Evolutionary conservation across 2,329 filamentous ascomycete species (phyloP).

Genomic region (Lecanoromycetidae sp.): DNA sequence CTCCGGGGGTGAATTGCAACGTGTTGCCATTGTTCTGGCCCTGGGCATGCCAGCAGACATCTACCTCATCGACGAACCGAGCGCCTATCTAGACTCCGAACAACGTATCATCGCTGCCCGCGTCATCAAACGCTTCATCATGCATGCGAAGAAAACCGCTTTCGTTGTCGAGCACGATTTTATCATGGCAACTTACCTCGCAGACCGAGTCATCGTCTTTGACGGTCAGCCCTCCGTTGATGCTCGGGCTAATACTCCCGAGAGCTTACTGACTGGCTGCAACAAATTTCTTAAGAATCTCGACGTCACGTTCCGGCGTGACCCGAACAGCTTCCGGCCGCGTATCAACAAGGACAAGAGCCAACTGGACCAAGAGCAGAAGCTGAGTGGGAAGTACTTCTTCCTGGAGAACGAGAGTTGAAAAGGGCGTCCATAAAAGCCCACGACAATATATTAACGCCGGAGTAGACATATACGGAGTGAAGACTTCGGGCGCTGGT

Average conservation of each 20-base stretch:
- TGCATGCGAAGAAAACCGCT: conserved; percentile 99
- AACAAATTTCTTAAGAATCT: conserved; percentile 94
- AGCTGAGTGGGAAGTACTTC: conserved; percentile 88
- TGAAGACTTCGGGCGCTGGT: conserved; percentile 34
- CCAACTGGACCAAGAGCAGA: conserved; percentile 97
- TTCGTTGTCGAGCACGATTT: conserved; percentile 99
- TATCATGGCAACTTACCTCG: conserved; percentile 77
- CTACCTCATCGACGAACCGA: conserved; percentile 96
- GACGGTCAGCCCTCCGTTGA: conserved; percentile 85
- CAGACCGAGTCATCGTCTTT: conserved; percentile 97
- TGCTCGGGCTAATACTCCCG: conserved; percentile 75
- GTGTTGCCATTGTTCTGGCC: conserved; percentile 95
- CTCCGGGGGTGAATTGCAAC: conserved; percentile 97
- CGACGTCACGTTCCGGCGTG: conserved; percentile 95
- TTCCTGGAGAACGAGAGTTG: conserved; percentile 81
- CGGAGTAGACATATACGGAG: conserved; percentile 23
- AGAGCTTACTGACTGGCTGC: conserved; percentile 88
- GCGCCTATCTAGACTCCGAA: conserved; percentile 94
- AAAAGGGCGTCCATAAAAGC: conserved; percentile 45
- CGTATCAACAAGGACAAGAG: conserved; percentile 97
- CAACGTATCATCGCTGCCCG: conserved; percentile 95
- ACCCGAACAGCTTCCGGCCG: conserved; percentile 88
- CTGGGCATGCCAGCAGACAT: conserved; percentile 93
- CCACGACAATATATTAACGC: conserved; percentile 19
- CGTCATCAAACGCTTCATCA: conserved; percentile 99